Evolutionary conservation across 345 rosid genomes (phyloP).

Genomic region (Salix viminalis): DNA sequence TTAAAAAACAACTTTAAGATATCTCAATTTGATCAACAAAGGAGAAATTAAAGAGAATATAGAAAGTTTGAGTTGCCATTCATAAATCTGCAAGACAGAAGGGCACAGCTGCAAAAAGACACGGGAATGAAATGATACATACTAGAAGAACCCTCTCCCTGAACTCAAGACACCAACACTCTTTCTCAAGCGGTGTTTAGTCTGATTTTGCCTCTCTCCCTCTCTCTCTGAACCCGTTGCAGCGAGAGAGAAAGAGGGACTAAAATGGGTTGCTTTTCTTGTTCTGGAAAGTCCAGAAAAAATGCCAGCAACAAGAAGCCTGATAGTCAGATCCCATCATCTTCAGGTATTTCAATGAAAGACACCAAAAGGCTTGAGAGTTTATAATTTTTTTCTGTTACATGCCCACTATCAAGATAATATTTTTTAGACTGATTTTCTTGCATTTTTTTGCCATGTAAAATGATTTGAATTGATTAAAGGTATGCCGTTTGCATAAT

Average conservation of each 20-base stretch:
- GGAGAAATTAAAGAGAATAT: neutral
- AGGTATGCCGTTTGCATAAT: neutral
- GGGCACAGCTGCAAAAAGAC: conserved; percentile 15
- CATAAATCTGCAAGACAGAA: conserved; percentile 7
- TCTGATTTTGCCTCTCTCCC: neutral
- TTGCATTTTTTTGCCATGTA: neutral
- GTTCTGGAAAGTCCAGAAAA: conserved; percentile 36
- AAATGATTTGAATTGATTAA: neutral
- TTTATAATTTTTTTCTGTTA: neutral
- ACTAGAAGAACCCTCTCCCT: conserved; percentile 3
- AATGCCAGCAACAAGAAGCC: conserved; percentile 25
- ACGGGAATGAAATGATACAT: neutral
- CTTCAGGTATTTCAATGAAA: conserved; percentile 34
- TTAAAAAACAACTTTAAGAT: too few species aligned
- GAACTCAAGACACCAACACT: neutral
- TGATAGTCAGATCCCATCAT: conserved; percentile 53
- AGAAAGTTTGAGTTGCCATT: neutral
- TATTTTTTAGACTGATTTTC: neutral
- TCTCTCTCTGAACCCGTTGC: neutral
- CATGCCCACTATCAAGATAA: neutral
- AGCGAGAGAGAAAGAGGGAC: neutral
- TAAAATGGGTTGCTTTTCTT: conserved; percentile 20
- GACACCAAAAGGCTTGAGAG: neutral
- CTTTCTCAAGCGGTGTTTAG: conserved; percentile 6
- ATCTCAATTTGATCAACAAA: too few species aligned